Evolutionary conservation across 1,284 basidiomycete genomes (phyloP), one percentile per base, ranked within the genome.

Genomic region (Rhodotorula sp.): DNA sequence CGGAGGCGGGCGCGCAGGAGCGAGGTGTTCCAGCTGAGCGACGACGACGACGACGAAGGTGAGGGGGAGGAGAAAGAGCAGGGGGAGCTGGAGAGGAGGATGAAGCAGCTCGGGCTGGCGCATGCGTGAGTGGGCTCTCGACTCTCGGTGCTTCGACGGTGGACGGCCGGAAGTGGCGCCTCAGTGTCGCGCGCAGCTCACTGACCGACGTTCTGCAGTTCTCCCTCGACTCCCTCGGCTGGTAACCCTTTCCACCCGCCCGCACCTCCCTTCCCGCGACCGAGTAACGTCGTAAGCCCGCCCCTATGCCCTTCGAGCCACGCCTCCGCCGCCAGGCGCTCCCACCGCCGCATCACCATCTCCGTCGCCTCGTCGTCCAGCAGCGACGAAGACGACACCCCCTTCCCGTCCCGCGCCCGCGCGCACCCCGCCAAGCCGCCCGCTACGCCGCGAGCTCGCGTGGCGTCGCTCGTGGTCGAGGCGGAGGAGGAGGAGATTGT

Each of bases 331-430:
- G 34, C 53, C 25, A 7, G 17, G 16, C 53, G 53, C 16, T 27
- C 53, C 7, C 53, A 58, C 25, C 50, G 67, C 0, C 52, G 67
- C 21, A 64, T 69, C 53, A 69, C 67, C 25, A 69, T 69, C 53
- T 69, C 67, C 4, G 25, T 60, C 57, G 16, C 54, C 8, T 61
- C 60, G 23, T 61, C 45, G 7, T 53, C 61, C 14, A 19, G 41
- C 16, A 27, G 42, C n/a, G 25, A 52, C 25, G 45, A 53, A 7
- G n/a, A 27, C 46, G 58, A 42, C 25, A 17, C 41, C 2, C 41
- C 41, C 23, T 60, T 27, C 12, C 19, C 45, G 23, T 27, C 25
- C 16, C 21, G 10, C 9, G 45, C 16, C n/a, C 53, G 14, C 9
- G 9, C 25, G 13, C 25, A 19, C 5, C 27, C 25, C 25, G 27